Evolutionary conservation across 768 basidiomycete genomes (phyloP).

Genomic region (Suillus fuscotomentosus): DNA sequence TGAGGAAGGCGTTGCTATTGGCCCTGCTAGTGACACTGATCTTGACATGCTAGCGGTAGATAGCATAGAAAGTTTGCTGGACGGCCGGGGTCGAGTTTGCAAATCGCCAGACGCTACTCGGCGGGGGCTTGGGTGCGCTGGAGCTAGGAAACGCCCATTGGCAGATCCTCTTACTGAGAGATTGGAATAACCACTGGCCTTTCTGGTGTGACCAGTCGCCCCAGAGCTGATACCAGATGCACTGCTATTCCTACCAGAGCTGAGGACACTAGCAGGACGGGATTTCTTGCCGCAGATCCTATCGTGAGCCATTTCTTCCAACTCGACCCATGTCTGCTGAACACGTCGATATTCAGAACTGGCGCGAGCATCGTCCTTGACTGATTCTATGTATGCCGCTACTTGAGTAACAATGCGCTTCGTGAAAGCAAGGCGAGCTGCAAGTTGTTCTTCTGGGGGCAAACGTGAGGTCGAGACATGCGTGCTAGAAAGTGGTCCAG

Average conservation of each 20-base stretch:
- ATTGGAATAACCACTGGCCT: constrained; percentile 27
- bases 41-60: constrained; percentile 49
- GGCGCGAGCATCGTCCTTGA: constrained; percentile 62
- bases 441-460: constrained; percentile 67
- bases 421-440: constrained; percentile 64
- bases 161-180: constrained; percentile 31
- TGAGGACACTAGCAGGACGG: constrained; percentile 61
- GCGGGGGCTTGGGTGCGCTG: constrained; percentile 45
- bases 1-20: constrained; percentile 41
- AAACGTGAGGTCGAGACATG: constrained; percentile 40
- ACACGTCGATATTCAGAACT: constrained; percentile 61
- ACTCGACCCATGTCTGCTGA: constrained; percentile 76
- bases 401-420: constrained; percentile 48
- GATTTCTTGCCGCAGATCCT: constrained; percentile 59
- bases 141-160: constrained; percentile 42
- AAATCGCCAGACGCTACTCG: constrained; percentile 50
- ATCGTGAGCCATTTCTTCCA: constrained; percentile 80
- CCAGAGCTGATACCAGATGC: constrained; percentile 36
- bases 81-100: constrained; percentile 46
- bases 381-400: constrained; percentile 35
- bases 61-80: constrained; percentile 53
- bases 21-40: constrained; percentile 60
- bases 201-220: constrained; percentile 17
- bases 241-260: constrained; percentile 61
- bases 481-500: constrained; percentile 48